Evolutionary conservation across 1,284 basidiomycete species (phyloP), one percentile per base, ranked within the genome.

Genomic region (Entoloma clypeatum): DNA sequence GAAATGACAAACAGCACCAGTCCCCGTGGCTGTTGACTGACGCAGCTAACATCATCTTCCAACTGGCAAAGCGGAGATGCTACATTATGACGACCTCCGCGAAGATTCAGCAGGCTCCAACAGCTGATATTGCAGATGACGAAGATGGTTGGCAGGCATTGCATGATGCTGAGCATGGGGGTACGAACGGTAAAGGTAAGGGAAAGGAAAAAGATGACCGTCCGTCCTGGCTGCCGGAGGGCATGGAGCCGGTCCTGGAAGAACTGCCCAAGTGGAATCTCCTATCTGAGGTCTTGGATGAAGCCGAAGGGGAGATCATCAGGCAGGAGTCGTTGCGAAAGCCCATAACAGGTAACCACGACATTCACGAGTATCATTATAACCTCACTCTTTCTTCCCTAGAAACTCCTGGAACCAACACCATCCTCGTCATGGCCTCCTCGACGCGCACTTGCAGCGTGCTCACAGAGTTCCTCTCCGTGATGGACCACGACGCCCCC

Each of bases 181-280:
- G 34, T 31, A 10, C 22, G n/a, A 17, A 23, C 5, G 37, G 21
- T 27, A 57, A 56, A 31, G 47, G 39, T 4, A 59, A 58, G 16
- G 50, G 41, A 7, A 56, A 48, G 24, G 54, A 59, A 39, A 38
- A 32, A 28, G 34, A 52, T 30, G 29, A 52, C 47, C 53, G 62
- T 52, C 71, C 71, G 3, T 46, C 49, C 24, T 90, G 91, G 81
- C 55, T 93, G 7, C 88, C 92, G 0, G 72, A 79, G 7, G 86
- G 81, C 0, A 84, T 96, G 57, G 81, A 91, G 28, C 88, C 91
- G 0, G 79, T 93, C 0, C 71, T 99, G 13, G 95, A 99, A 61
- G 94, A 97, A 59, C 75, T 90, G 27, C 95, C 95, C 0, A 99
- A 99, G 59, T 99, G 96, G 95, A 76, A 75, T 38, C 63, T 97